phyloP scores from a whole-genome alignment of 345 rosid genomes.

The Isatis tinctoria region DNA sequence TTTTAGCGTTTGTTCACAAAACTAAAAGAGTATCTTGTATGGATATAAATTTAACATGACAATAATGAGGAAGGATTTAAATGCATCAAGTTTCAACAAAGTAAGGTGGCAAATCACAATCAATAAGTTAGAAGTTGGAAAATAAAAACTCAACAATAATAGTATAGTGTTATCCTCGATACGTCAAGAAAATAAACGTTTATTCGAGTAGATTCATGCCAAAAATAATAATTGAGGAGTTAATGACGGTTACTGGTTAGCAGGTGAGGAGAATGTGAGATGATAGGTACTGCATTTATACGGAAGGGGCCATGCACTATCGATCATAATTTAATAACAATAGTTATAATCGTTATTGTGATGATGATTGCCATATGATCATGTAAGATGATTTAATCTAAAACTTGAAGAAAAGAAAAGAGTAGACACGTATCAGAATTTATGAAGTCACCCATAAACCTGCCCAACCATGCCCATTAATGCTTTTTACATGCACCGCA shows the following conservation, averaged over 20 bases:
- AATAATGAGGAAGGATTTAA: not conserved
- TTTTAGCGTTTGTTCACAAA: not conserved
- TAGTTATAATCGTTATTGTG: not conserved
- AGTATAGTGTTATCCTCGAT: not conserved
- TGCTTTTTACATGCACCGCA: not conserved
- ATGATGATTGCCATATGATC: not conserved
- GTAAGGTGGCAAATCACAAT: constrained; percentile 23
- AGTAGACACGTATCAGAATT: too few species aligned
- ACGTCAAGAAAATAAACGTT: not conserved
- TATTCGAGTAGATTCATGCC: not conserved
- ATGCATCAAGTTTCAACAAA: not conserved
- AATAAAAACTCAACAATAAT: too few species aligned
- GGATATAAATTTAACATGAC: not conserved
- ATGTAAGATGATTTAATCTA: not conserved
- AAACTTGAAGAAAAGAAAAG: too few species aligned
- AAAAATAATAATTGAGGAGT: constrained; percentile 5
- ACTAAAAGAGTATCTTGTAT: not conserved
- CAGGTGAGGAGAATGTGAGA: constrained; percentile 4
- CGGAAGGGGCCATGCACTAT: constrained; percentile 6
- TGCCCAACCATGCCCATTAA: not conserved
- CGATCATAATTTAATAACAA: not conserved
- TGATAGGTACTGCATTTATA: constrained; percentile 23
- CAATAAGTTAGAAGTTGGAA: constrained; percentile 25
- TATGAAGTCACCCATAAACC: not conserved
- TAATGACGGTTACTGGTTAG: constrained; percentile 24